Evolutionary conservation across 2,329 filamentous ascomycete species (phyloP).

Genomic region (Epichloe festucae): DNA sequence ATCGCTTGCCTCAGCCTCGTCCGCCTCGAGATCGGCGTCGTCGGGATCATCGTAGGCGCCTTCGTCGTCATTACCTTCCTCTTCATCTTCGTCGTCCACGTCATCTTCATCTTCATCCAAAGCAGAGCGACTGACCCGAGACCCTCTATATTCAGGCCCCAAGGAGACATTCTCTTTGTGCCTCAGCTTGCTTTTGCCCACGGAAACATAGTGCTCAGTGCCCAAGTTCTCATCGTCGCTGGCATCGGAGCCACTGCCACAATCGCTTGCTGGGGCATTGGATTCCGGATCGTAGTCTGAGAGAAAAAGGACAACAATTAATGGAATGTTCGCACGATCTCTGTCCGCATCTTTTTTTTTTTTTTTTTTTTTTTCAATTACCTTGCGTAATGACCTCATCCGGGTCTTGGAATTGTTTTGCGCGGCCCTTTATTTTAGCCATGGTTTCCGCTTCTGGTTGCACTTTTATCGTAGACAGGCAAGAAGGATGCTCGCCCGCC

Average conservation of each 20-base stretch:
- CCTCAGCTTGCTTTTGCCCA: slow-evolving; percentile 75
- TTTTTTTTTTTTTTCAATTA: slow-evolving; percentile 21
- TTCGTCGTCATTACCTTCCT: slow-evolving; percentile 32
- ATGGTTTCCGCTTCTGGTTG: slow-evolving; percentile 24
- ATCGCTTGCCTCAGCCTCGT: slow-evolving; percentile 35
- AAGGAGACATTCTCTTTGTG: slow-evolving; percentile 56
- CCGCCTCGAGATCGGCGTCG: slow-evolving; percentile 37
- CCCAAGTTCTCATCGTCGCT: slow-evolving; percentile 44
- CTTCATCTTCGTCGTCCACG: slow-evolving; percentile 21
- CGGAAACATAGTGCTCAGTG: slow-evolving; percentile 75
- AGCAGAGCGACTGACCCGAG: slow-evolving; percentile 57
- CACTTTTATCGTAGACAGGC: slow-evolving; percentile 3
- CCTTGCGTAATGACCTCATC: slow-evolving; percentile 51
- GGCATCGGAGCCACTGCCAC: slow-evolving; percentile 35
- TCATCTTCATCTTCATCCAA: slow-evolving; percentile 43
- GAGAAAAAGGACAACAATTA: neutral
- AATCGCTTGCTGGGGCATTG: slow-evolving; percentile 42
- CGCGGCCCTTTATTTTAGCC: slow-evolving; percentile 38
- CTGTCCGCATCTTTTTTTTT: neutral
- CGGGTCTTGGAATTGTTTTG: slow-evolving; percentile 48
- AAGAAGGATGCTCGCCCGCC: slow-evolving; percentile 5
- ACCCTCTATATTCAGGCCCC: slow-evolving; percentile 69
- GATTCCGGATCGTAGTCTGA: slow-evolving; percentile 74
- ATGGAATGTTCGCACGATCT: neutral
- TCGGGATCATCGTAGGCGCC: slow-evolving; percentile 46